phyloP scores from a whole-genome alignment of 441 rosid species.

The Erodium moschatum region DNA sequence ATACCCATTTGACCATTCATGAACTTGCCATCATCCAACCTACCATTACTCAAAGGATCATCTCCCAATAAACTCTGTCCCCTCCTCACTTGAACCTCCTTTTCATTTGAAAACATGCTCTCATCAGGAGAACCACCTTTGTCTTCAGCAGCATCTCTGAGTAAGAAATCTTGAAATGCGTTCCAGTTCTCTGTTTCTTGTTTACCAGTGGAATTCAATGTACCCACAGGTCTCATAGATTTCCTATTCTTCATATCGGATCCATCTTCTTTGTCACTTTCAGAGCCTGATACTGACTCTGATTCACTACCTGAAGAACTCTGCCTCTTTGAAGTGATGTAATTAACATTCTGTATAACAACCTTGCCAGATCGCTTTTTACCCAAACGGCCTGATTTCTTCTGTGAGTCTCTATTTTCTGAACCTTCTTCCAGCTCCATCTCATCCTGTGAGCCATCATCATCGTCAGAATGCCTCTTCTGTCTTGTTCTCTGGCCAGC shows the following conservation, averaged over 20 bases:
- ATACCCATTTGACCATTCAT: constrained; percentile 30
- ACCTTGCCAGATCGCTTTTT: constrained; percentile 65
- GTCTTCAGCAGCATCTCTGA: constrained; percentile 69
- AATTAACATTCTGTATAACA: constrained; percentile 73
- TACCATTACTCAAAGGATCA: constrained; percentile 53
- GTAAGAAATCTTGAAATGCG: constrained; percentile 71
- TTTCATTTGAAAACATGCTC: constrained; percentile 53
- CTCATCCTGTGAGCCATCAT: constrained; percentile 39
- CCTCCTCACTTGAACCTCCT: constrained; percentile 42
- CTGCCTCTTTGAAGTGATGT: constrained; percentile 56
- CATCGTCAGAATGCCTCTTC: constrained; percentile 57
- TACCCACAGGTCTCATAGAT: constrained; percentile 11
- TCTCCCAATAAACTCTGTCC: constrained; percentile 34
- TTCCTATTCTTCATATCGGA: constrained; percentile 24
- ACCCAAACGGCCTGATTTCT: constrained; percentile 38
- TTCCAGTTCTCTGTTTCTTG: constrained; percentile 64
- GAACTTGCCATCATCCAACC: constrained; percentile 31
- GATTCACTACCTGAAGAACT: constrained; percentile 52
- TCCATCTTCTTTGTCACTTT: constrained; percentile 42
- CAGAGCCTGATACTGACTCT: constrained; percentile 47
- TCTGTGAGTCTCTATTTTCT: constrained; percentile 24
- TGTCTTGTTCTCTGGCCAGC: constrained; percentile 44
- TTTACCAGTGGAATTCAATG: constrained; percentile 25
- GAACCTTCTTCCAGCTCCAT: constrained; percentile 35
- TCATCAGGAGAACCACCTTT: constrained; percentile 31